A percentile compares a stretch with the other conserved stretches of the same genome.
Conservation (phyloP, 2,329 filamentous ascomycete species). For the Shiraia bambusicola region DNA sequence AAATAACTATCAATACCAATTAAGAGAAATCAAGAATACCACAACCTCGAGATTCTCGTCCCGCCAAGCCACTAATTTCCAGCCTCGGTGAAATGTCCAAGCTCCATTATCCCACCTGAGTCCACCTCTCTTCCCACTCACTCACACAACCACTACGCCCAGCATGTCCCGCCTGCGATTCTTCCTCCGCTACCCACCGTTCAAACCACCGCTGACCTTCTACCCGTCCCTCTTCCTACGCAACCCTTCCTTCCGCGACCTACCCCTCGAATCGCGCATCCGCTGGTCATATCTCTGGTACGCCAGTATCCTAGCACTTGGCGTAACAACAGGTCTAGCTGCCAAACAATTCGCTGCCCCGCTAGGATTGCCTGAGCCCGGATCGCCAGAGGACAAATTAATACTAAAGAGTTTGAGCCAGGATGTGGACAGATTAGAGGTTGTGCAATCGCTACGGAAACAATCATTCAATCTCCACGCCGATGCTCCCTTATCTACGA, state of each 20-base stretch:
- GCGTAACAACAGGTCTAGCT: slow-evolving; percentile 26
- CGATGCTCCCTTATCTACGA: slow-evolving; percentile 19
- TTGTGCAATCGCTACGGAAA: slow-evolving; percentile 36
- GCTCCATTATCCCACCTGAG: slow-evolving; percentile 1
- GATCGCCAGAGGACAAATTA: slow-evolving; percentile 31
- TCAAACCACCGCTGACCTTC: slow-evolving; percentile 4
- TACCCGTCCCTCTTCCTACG: slow-evolving; percentile 2
- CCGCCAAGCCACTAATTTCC: slow-evolving; percentile 25
- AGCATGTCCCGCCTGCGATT: slow-evolving; percentile 27
- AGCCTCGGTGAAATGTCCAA: slow-evolving; percentile 25
- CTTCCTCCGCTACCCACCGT: slow-evolving; percentile 11
- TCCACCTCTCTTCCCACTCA: slow-evolving; percentile 2
- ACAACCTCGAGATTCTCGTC: not conserved
- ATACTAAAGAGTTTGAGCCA: slow-evolving; percentile 26
- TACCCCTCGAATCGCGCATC: slow-evolving; percentile 26
- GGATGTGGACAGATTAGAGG: slow-evolving; percentile 35
- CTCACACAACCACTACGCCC: slow-evolving; percentile 4
- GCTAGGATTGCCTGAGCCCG: slow-evolving; percentile 27
- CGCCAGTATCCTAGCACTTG: slow-evolving; percentile 27
- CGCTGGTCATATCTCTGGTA: slow-evolving; percentile 38
- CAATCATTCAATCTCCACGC: slow-evolving; percentile 28
- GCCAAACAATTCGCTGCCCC: slow-evolving; percentile 31
- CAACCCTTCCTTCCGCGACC: slow-evolving; percentile 6
- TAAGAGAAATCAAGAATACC: not conserved
- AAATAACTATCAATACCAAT: too few species aligned